Base-by-base conservation (phyloP, 1,284 basidiomycete genomes). In the Puccinia novopanici region DNA sequence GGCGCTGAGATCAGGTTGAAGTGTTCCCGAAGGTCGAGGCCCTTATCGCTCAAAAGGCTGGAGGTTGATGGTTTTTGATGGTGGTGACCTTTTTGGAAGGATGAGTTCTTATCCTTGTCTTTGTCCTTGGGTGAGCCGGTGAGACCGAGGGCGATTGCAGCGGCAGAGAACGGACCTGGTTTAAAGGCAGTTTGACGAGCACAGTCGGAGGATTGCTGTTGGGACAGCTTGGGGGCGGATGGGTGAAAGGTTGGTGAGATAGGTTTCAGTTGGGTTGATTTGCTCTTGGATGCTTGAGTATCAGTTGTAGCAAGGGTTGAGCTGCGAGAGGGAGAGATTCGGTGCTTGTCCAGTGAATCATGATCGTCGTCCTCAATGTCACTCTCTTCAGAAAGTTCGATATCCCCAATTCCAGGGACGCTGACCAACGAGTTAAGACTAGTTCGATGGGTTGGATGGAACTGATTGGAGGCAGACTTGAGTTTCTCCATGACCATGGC, bases 371-470 rank as follows among this genome's bases (percentile, higher is more conserved):
- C 88, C 34, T 48, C 45, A 48, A 2, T 48, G 10, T 92, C 92
- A 83, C 92, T 93, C 85, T 93, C 92, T 84, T 93, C 92, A 83
- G 91, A 92, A 83, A 93, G 82, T 84, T 93, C 91, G 17, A 92
- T 81, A 55, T 75, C 80, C 22, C 89, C 90, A 75, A 89, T 74
- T 92, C 91, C 8, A 91, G 91, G 2, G 91, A 91, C 63, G 57
- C 81, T 68, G 63, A 74, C n/a, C 34, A 42, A 30, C 10, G 81
- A 59, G 78, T 67, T 70, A 37, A 74, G 57, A 74, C 75, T 42
- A 30, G 67, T 45, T n/a, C 50, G 52, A 45, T 68, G 68, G 50
- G 27, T 17, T 19, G 30, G 45, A 3, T 67, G 55, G 45, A 74
- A 52, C 8, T 74, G 40, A 27, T 57, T 45, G 57, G 70, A 81